Evolutionary conservation across 331 rosid genomes (phyloP), one percentile per base, ranked within the genome.

Genomic region (Arachis monticola): DNA sequence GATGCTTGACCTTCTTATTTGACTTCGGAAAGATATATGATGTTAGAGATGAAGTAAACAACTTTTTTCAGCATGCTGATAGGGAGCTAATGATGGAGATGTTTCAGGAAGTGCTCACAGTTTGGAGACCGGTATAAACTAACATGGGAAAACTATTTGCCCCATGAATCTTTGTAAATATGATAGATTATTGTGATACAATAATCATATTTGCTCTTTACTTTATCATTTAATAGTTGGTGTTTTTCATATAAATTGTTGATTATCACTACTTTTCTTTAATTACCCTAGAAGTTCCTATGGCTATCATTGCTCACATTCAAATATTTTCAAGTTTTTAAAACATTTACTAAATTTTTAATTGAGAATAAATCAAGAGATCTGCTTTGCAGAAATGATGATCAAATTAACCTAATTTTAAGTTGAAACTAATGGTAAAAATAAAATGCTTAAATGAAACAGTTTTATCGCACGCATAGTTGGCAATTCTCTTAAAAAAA

Each of bases 21-120:
- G 88, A 91, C 70, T 93, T 91, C 77, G 94, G 98, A 2, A 93
- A 93, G 80, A 88, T 91, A 68, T 82, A 89, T 46, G 97, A 93
- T 75, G 79, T 93, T 11, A 80, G 82, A 79, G 88, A 88, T 1
- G 96, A 91, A 78, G 64, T 88, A 7, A 83, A 69, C 3, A 76
- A 59, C 79, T 83, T 93, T 60, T 84, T 91, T 81, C 80, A 81
- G 85, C 81, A 81, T 65, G 96, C 97, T 0, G 97, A 93, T 63
- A 83, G 90, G 87, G 98, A 93, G 59, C 82, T 93, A 82, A 73
- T 91, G 85, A 7, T 74, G 64, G 94, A 91, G 82, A 93, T 93
- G 97, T 93, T 91, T 81, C 97, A 93, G 53, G 97, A 88, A 82
- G 79, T 85, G 82, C 98, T 93, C 73, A 67, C 86, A 22, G 75